These are phyloP conservation scores for Prillingera fragicola DNA, from an alignment of 1,284 basidiomycete genomes.

Conservation along the genomic window DNA sequence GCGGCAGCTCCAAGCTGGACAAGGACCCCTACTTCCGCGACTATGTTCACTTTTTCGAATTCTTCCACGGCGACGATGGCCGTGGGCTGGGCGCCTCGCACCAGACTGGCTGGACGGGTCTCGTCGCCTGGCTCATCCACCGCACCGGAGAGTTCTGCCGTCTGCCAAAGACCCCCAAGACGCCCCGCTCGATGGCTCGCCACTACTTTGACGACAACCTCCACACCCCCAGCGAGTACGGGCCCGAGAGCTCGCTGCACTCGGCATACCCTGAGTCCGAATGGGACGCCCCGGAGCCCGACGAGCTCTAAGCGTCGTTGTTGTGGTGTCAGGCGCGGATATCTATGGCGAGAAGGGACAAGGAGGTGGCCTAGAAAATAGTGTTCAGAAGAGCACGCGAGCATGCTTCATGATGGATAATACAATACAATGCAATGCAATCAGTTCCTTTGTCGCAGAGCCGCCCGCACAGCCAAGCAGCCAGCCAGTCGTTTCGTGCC, in stretches of 20 bases:
- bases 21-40: conserved; percentile 93
- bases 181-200: conserved; percentile 60
- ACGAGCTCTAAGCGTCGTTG: conserved; percentile 40
- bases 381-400: no score
- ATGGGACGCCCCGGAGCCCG: conserved; percentile 36
- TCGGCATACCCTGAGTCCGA: conserved; percentile 40
- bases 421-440: no score
- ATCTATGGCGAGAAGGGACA: conserved; percentile 12
- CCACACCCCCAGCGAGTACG: conserved; percentile 44
- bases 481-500: no score
- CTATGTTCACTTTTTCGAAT: conserved; percentile 61
- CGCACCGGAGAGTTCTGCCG: conserved; percentile 76
- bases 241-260: conserved; percentile 34
- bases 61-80: conserved; percentile 91
- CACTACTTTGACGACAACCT: conserved; percentile 82
- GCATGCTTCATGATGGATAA: no score
- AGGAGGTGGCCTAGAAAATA: neutral
- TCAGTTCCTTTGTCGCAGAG: no score
- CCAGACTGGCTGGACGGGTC: conserved; percentile 94
- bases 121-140: conserved; percentile 85
- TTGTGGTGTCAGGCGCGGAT: no score
- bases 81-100: conserved; percentile 91
- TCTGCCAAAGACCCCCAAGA: conserved; percentile 78
- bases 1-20: conserved; percentile 79
- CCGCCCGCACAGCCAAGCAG: no score